phyloP scores from a whole-genome alignment of 2,329 filamentous ascomycete species.

The Penicillium sp. region DNA sequence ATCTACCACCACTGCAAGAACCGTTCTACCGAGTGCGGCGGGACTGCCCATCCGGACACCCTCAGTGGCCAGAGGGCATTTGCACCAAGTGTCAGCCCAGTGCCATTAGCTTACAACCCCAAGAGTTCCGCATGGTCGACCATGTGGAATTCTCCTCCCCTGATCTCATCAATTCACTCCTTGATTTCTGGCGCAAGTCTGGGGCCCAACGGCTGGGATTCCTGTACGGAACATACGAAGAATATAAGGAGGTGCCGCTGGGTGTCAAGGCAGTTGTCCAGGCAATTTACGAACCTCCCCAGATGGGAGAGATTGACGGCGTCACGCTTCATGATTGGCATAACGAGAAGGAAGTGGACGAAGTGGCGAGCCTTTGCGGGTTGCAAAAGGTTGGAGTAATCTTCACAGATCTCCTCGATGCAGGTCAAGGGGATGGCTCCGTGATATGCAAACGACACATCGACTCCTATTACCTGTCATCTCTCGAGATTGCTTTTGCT shows the following conservation, averaged over 20 bases:
- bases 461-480: constrained; percentile 92
- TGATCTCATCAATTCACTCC: constrained; percentile 79
- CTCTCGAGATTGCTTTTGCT: constrained; percentile 86
- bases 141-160: constrained; percentile 94
- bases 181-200: constrained; percentile 87
- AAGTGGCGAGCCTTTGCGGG: constrained; percentile 77
- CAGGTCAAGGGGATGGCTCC: constrained; percentile 75
- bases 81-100: constrained; percentile 98
- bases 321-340: constrained; percentile 82
- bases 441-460: constrained; percentile 94
- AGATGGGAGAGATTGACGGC: constrained; percentile 83
- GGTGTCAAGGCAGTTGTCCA: constrained; percentile 95
- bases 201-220: constrained; percentile 84
- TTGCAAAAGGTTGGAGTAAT: constrained; percentile 88
- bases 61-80: constrained; percentile 91
- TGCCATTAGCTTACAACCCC: constrained; percentile 90
- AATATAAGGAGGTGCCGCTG: constrained; percentile 88
- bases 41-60: constrained; percentile 89
- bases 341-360: constrained; percentile 76
- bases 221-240: constrained; percentile 83
- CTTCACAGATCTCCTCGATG: constrained; percentile 86
- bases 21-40: constrained; percentile 86
- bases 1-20: constrained; percentile 91
- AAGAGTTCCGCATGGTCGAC: constrained; percentile 94
- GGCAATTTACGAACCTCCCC: constrained; percentile 94